Conservation (phyloP, 2,329 filamentous ascomycete genomes). For the Neonectria magnoliae region DNA sequence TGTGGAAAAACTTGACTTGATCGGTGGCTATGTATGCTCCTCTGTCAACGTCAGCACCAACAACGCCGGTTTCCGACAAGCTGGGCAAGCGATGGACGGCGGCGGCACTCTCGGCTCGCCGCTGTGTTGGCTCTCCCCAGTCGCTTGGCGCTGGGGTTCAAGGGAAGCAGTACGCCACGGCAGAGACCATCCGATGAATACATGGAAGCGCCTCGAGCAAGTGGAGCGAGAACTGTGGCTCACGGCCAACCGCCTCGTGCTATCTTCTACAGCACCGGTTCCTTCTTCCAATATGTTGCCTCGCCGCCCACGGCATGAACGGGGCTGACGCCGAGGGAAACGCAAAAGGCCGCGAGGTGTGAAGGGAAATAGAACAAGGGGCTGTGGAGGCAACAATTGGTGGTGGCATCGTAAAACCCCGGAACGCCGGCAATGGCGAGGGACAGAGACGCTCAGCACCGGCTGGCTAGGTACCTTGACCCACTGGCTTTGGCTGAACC, state of each 20-base stretch:
- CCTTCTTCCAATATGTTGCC: conserved; percentile 6
- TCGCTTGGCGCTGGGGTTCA: conserved; percentile 23
- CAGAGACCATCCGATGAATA: conserved; percentile 3
- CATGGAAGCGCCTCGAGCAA: conserved; percentile 15
- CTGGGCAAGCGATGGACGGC: conserved; percentile 23
- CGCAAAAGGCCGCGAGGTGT: background rate
- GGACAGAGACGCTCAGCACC: background rate
- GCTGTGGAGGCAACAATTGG: background rate
- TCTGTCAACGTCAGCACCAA: conserved; percentile 11
- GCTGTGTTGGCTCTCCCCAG: conserved; percentile 6
- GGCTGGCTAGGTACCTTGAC: background rate
- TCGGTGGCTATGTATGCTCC: conserved; percentile 6
- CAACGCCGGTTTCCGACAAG: conserved; percentile 22
- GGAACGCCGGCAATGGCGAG: conserved; percentile 18
- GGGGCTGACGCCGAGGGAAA: conserved; percentile 1
- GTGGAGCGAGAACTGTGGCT: conserved; percentile 19
- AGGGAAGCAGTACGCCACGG: conserved; percentile 23
- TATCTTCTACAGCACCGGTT: background rate
- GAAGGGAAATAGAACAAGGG: conserved; percentile 13
- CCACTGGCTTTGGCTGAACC: background rate
- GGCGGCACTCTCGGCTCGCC: conserved; percentile 19
- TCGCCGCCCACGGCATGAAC: background rate
- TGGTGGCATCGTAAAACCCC: conserved; percentile 6
- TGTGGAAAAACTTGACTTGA: conserved; percentile 7
- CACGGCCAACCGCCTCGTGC: conserved; percentile 21